Base-by-base conservation (phyloP, 192 early-diverging fungal species). In the Coemansia sp. region DNA sequence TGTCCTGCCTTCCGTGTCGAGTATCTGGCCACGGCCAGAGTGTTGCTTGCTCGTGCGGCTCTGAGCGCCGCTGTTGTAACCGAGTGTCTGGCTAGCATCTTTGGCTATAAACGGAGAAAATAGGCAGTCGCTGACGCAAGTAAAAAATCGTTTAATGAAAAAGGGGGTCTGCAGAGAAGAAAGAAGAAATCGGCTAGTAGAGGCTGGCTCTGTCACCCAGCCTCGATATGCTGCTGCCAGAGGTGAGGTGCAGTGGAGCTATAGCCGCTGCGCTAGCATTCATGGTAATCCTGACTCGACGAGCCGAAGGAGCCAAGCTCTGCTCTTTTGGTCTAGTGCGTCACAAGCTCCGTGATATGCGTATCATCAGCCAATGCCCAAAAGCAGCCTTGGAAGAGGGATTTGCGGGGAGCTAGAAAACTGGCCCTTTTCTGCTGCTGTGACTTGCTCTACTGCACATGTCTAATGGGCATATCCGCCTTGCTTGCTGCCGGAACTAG, bases 61-160 rank as follows among this genome's bases (percentile, higher is more conserved):
- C 66, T 31, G 45, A 43, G 67, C 26, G 31, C 63, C 26, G 31
- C 63, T 8, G 57, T 43, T 21, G 57, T 58, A 36, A 60, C 72
- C n/a, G 53, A 59, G 56, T 63, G 65, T 42, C 60, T 62, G 46
- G 40, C 62, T 8, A 66, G 59, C 65, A 73, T 66, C n/a, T 24
- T 8, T 14, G 31, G 28, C 5, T 33, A 14, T 31, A 31, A 7
- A 14, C 23, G 48, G 26, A 51, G 24, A 31, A 26, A 28, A 40
- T 9, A 24, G 48, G 23, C 2, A 2, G 46, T 48, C 21, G 21
- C 23, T 3, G 23, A 8, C 10, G 11, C 48, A 28, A 55, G 26
- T 28, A 28, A 26, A 31, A 55, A n/a, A 55, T 33, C 7, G 31
- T n/a, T 3, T 55, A 16, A 16, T 50, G 26, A 45, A 42, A 45